phyloP scores from a whole-genome alignment of 306 rosid genomes.

The Senna siamea region DNA sequence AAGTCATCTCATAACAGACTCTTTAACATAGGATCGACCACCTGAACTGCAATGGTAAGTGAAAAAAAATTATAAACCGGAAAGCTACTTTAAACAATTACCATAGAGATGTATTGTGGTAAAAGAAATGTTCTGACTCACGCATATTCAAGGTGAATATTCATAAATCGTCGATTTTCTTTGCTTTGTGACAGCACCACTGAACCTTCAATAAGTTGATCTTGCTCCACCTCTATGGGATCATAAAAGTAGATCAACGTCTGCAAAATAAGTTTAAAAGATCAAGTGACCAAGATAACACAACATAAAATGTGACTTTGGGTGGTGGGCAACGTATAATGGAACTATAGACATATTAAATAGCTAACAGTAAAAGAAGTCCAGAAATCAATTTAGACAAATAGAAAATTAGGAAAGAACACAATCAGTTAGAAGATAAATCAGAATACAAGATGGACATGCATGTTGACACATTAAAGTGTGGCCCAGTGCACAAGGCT shows the following conservation, averaged over 20 bases:
- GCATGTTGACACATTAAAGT: too few species aligned
- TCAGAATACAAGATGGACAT: too few species aligned
- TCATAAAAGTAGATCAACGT: constrained; percentile 90
- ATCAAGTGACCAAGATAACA: constrained; percentile 17
- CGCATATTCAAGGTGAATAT: constrained; percentile 92
- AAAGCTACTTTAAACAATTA: not conserved
- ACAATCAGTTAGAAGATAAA: not conserved
- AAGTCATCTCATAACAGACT: constrained; percentile 91
- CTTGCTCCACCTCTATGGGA: constrained; percentile 94
- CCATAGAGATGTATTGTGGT: not conserved
- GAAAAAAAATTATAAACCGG: constrained; percentile 32
- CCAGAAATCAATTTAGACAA: not conserved
- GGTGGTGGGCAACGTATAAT: constrained; percentile 17
- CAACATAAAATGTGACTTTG: constrained; percentile 9
- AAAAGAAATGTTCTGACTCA: constrained; percentile 52
- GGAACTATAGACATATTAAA: not conserved
- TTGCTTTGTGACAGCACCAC: constrained; percentile 86
- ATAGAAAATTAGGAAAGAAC: not conserved
- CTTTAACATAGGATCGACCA: constrained; percentile 87
- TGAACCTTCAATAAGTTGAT: constrained; percentile 90
- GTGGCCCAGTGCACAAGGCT: too few species aligned
- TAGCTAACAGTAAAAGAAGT: not conserved
- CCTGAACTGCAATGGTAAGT: constrained; percentile 75
- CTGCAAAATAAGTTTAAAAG: constrained; percentile 60
- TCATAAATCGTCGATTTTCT: constrained; percentile 96